Base-by-base conservation (phyloP, 345 rosid genomes). In the Moringa oleifera region DNA sequence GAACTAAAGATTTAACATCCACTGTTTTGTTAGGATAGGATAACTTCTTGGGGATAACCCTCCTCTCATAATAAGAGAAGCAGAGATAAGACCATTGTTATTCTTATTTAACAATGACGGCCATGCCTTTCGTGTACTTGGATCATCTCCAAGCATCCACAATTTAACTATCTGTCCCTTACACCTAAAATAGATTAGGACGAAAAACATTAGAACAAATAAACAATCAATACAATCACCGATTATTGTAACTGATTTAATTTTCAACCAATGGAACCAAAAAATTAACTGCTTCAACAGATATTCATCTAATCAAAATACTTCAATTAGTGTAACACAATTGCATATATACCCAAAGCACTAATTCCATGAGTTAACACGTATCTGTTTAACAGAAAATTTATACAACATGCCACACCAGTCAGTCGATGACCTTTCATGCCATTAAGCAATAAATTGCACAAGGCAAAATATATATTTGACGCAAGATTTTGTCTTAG, bases 81-180 rank as follows among this genome's bases (percentile, higher is more conserved):
- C 68, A n/a, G 63, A 82, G 68, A 74, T 67, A 51, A 77, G 68
- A 61, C 88, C 80, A 68, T 77, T 69, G 55, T n/a, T n/a, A n/a
- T n/a, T n/a, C 80, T 76, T 88, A 57, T 91, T 91, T 37, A 66
- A 71, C 24, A 76, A 63, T 36, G 87, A 74, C 60, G 84, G 75
- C 91, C 96, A 76, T 19, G 79, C 80, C 77, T 72, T 87, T 74
- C 93, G 75, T 58, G 74, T 53, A 73, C 70, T 72, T 47, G 75
- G 73, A 69, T 88, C 95, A 82, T 90, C 97, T 70, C 89, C 97
- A 61, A 86, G 85, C 89, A 90, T 88, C 71, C 82, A 75, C 72
- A 94, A 71, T 76, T 86, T 90, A 75, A 85, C 75, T 90, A 83
- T 69, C 79, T 80, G 62, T 90, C 96, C 68, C 87, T 73, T 85